phyloP scores from a whole-genome alignment of 2,329 filamentous ascomycete species.

The Neofusicoccum kwambonambiense region DNA sequence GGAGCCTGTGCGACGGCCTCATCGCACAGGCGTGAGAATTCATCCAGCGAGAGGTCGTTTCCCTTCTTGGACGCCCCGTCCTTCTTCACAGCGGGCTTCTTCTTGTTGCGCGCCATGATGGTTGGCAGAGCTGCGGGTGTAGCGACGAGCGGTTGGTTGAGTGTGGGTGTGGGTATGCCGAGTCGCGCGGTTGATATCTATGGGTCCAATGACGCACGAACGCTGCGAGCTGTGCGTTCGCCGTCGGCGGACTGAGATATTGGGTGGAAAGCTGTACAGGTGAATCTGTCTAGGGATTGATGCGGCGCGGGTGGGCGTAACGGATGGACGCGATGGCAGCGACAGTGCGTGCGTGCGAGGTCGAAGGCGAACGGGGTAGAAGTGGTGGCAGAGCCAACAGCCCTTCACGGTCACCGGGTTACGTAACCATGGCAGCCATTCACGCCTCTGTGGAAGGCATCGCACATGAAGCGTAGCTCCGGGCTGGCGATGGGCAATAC shows the following conservation, averaged over 20 bases:
- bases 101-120: not conserved
- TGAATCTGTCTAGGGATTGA: not conserved
- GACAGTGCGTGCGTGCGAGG: not conserved
- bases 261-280: too few species aligned
- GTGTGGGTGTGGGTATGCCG: too few species aligned
- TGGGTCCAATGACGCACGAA: not conserved
- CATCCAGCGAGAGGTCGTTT: not conserved
- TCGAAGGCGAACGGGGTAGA: too few species aligned
- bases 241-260: too few species aligned
- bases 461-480: too few species aligned
- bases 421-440: too few species aligned
- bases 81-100: not conserved
- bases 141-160: too few species aligned
- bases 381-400: too few species aligned
- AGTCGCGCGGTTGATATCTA: too few species aligned
- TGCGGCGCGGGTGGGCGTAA: not conserved
- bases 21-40: not conserved
- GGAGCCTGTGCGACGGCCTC: not conserved
- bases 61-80: not conserved
- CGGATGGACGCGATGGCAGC: not conserved
- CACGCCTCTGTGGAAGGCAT: too few species aligned
- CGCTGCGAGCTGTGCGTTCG: not conserved
- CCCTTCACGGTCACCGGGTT: too few species aligned
- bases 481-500: too few species aligned
- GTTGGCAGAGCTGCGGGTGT: not conserved